Evolutionary conservation across 2,329 filamentous ascomycete genomes (phyloP), one percentile per base, ranked within the genome.

Genomic region (Annulohypoxylon truncatum): DNA sequence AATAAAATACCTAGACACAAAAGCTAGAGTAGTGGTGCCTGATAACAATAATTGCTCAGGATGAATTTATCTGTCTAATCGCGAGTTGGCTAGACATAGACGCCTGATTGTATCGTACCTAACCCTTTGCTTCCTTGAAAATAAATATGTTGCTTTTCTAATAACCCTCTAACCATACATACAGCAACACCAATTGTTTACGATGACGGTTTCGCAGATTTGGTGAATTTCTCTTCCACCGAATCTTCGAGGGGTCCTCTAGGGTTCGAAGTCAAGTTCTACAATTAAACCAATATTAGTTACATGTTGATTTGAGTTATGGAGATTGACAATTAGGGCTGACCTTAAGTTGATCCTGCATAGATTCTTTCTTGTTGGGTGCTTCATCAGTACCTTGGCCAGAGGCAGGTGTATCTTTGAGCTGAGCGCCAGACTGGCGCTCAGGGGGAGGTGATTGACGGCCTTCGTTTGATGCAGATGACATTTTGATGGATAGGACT

Each of bases 371-470:
- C 76, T 87, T 80, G 68, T 84, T 75, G 9, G 83, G 77, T n/a
- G 76, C 82, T 46, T 88, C 82, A 69, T 89, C 81, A 72, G 85
- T 82, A 50, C 86, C 85, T 72, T 89, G 84, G 61, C 88, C 87
- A 0, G 83, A 80, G n/a, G 79, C 86, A 1, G 88, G 83, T 10
- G 85, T 76, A 6, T 86, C 87, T 69, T 87, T 81, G 63, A 87
- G 79, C 81, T 96, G 92, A 59, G 82, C 79, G 64, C 87, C 89
- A 35, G 84, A 81, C 80, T 93, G 92, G 71, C 78, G 77, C 81
- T 92, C 89, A 26, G 92, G 92, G 55, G 89, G 82, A 67, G 93
- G 94, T 29, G 93, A 97, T 81, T 97, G 87, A 76, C 90, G 89
- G 78, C 92, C 91, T 79, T 86, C 80, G 75, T 74, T 72, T 2